phyloP scores from a whole-genome alignment of 1,284 basidiomycete genomes.

The Pyrrhoderma noxium region DNA sequence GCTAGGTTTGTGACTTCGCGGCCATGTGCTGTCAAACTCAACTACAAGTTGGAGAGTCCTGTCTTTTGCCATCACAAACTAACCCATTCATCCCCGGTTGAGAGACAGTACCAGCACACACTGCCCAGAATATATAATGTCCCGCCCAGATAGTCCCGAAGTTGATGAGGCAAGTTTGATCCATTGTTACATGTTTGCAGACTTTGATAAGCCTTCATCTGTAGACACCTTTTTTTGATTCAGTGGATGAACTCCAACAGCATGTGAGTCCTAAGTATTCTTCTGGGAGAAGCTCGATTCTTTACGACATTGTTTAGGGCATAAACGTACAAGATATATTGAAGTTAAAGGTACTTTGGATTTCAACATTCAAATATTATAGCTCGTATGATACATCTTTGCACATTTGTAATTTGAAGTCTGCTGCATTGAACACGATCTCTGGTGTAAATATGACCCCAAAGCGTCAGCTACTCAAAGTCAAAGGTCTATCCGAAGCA shows the following conservation, averaged over 20 bases:
- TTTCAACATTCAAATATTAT: neutral
- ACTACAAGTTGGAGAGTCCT: no score
- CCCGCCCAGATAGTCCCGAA: slow-evolving; percentile 32
- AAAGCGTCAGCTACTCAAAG: slow-evolving; percentile 78
- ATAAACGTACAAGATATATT: slow-evolving; percentile 92
- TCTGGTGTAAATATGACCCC: slow-evolving; percentile 84
- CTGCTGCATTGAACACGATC: slow-evolving; percentile 69
- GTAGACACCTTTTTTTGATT: slow-evolving; percentile 62
- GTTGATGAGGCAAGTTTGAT: slow-evolving; percentile 37
- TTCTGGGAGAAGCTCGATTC: slow-evolving; percentile 8
- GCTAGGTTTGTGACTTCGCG: no score
- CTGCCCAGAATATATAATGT: slow-evolving; percentile 22
- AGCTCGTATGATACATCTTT: no score
- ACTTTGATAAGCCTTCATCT: slow-evolving; percentile 8
- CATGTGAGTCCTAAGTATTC: slow-evolving; percentile 47
- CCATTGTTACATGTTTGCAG: slow-evolving; percentile 22
- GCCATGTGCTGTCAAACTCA: no score
- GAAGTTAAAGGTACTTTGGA: slow-evolving; percentile 72
- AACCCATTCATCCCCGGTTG: no score
- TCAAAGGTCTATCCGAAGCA: slow-evolving; percentile 88
- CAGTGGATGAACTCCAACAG: slow-evolving; percentile 82
- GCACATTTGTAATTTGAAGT: no score
- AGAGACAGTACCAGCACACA: no score
- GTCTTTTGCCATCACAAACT: no score
- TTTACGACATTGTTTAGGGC: slow-evolving; percentile 44